A percentile compares a stretch with the other conserved stretches of the same genome.
Conservation (phyloP, 192 early-diverging fungal species). For the Coemansia sp. region DNA sequence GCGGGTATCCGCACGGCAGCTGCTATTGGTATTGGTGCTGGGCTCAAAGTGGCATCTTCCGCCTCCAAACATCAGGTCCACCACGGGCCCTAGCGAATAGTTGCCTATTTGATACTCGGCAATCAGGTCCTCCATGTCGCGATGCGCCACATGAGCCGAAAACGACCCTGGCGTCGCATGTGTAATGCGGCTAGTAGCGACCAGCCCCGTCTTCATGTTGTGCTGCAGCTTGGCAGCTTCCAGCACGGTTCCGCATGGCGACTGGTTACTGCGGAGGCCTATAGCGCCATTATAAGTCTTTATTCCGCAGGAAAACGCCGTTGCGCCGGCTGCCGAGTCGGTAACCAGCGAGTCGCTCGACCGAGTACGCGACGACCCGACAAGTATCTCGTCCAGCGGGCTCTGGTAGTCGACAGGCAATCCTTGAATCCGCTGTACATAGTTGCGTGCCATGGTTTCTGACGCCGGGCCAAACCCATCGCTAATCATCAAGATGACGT, state of each 20-base stretch:
- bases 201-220: conserved; percentile 84
- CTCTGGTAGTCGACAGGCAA: conserved; percentile 57
- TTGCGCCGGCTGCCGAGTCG: conserved; percentile 96
- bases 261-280: conserved; percentile 64
- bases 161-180: conserved; percentile 86
- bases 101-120: conserved; percentile 89
- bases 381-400: conserved; percentile 67
- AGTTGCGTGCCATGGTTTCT: conserved; percentile 82
- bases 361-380: conserved; percentile 89
- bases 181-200: conserved; percentile 92
- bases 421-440: conserved; percentile 64
- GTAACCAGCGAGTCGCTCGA: conserved; percentile 81
- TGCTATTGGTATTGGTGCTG: conserved; percentile 51
- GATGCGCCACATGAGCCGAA: conserved; percentile 74
- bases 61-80: conserved; percentile 91
- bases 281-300: conserved; percentile 97
- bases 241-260: conserved; percentile 88
- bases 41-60: conserved; percentile 89
- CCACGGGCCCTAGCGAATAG: conserved; percentile 73
- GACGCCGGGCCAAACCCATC: conserved; percentile 97
- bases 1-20: conserved; percentile 76
- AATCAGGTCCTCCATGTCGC: conserved; percentile 83
- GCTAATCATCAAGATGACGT: conserved; percentile 91
- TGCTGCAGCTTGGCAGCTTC: conserved; percentile 82
- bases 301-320: conserved; percentile 85